Percentiles rank a stretch among this genome's conserved stretches.
These are phyloP conservation scores for Backusella parvicylindrica DNA, from an alignment of 192 early-diverging fungal species.

Conservation along the genomic window DNA sequence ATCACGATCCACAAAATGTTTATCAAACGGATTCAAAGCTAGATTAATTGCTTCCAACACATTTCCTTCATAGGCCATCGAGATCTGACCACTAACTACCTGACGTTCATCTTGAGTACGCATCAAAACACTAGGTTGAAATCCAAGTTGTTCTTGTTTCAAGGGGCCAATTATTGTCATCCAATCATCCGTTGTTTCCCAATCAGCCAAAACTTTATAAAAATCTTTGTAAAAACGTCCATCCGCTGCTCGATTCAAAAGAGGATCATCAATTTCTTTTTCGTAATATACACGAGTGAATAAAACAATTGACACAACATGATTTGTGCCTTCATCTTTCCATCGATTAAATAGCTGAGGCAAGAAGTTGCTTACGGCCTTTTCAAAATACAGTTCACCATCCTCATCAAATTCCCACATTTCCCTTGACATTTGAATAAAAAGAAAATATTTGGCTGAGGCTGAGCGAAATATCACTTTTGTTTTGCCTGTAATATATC, in stretches of 20 bases:
- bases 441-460: conserved; percentile 91
- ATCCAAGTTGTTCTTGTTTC: conserved; percentile 75
- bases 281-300: conserved; percentile 87
- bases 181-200: conserved; percentile 84
- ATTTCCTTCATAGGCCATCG: conserved; percentile 88
- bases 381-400: conserved; percentile 93
- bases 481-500: conserved; percentile 76
- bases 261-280: conserved; percentile 38
- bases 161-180: conserved; percentile 55
- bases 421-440: conserved; percentile 95
- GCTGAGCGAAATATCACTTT: conserved; percentile 89
- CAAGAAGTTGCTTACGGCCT: conserved; percentile 85
- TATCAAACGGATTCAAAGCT: conserved; percentile 92
- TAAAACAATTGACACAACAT: conserved; percentile 93
- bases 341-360: conserved; percentile 86
- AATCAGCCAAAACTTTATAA: conserved; percentile 93
- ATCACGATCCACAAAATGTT: conserved; percentile 94
- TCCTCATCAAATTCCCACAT: conserved; percentile 99
- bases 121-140: conserved; percentile 65
- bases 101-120: conserved; percentile 42
- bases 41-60: conserved; percentile 95
- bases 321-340: conserved; percentile 80
- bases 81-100: conserved; percentile 72
- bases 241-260: conserved; percentile 43
- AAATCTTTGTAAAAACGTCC: conserved; percentile 84